phyloP scores from a whole-genome alignment of 148 eudicot species.

The Camellia lanceoleosa region DNA sequence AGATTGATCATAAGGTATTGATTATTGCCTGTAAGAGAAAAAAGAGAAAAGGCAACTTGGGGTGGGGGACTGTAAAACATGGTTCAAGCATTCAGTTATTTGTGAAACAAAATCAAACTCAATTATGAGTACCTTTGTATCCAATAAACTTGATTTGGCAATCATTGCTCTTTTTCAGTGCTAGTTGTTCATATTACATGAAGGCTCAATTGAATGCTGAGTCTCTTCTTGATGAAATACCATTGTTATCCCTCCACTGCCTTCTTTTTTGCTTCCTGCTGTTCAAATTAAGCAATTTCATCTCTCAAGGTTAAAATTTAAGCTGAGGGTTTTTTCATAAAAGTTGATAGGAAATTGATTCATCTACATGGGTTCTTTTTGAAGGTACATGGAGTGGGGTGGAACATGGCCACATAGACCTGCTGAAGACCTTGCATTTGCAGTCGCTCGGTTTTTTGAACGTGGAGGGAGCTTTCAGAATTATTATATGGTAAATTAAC shows the following conservation, averaged over 20 bases:
- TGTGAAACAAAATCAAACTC: too few species aligned
- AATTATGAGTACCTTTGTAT: neutral
- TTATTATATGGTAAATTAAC: slow-evolving; percentile 75
- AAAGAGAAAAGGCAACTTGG: neutral
- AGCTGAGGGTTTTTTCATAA: neutral
- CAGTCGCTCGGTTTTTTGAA: slow-evolving; percentile 95
- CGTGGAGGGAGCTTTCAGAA: slow-evolving; percentile 93
- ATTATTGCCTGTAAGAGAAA: neutral
- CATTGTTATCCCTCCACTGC: too few species aligned
- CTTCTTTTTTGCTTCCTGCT: too few species aligned
- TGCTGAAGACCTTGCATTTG: slow-evolving; percentile 89
- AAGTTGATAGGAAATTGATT: neutral
- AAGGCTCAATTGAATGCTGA: too few species aligned
- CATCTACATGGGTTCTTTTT: slow-evolving; percentile 14
- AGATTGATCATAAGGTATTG: neutral
- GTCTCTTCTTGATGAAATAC: too few species aligned
- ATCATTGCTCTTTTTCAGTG: neutral
- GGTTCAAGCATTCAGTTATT: too few species aligned
- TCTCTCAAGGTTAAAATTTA: neutral
- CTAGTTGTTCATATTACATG: too few species aligned
- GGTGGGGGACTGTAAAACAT: too few species aligned
- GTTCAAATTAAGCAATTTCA: slow-evolving; percentile 5
- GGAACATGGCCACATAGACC: slow-evolving; percentile 88
- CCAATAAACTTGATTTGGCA: neutral
- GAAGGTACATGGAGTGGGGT: slow-evolving; percentile 90